These are phyloP conservation scores for Raddia guianensis DNA, from an alignment of 176 grass and related monocot genomes.

Conservation along the genomic window DNA sequence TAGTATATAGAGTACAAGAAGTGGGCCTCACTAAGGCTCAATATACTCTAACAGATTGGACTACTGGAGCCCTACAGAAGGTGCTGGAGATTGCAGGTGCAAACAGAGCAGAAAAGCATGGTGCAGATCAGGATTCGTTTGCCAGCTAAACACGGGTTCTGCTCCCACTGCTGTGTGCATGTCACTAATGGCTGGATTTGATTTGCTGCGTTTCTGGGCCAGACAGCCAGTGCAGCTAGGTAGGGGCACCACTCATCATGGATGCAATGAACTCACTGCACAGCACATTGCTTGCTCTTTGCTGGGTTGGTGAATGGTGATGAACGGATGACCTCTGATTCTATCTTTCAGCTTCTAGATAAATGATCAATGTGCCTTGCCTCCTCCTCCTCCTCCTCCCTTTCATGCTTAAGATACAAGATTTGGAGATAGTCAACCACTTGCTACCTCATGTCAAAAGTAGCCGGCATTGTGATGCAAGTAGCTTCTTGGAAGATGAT, in stretches of 20 bases:
- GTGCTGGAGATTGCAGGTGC: constrained; percentile 25
- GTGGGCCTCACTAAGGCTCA: too few relatives aligned
- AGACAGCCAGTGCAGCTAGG: constrained; percentile 4
- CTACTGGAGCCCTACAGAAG: not conserved
- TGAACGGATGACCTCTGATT: not conserved
- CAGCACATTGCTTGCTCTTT: constrained; percentile 7
- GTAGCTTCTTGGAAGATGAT: constrained; percentile 20
- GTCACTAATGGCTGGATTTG: constrained; percentile 18
- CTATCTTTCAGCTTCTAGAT: constrained; percentile 21
- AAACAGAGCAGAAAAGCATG: constrained; percentile 24
- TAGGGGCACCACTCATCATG: constrained; percentile 32
- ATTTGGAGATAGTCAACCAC: constrained; percentile 42
- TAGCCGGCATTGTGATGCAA: constrained; percentile 25
- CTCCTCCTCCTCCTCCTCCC: not conserved
- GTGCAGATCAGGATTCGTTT: constrained; percentile 26
- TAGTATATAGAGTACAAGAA: too few relatives aligned
- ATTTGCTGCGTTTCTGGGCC: constrained; percentile 28
- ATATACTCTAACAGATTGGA: too few relatives aligned
- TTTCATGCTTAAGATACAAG: constrained; percentile 42
- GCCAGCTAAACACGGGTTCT: constrained; percentile 38
- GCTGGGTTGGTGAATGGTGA: constrained; percentile 14
- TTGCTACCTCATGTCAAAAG: constrained; percentile 38
- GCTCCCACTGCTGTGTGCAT: constrained; percentile 11
- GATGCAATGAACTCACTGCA: constrained; percentile 28
- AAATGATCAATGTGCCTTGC: constrained; percentile 21